Evolutionary conservation across 805 yeast genomes (phyloP), one percentile per base, ranked within the genome.

Genomic region (fission yeast (Schizosaccharomyces pombe)): DNA sequence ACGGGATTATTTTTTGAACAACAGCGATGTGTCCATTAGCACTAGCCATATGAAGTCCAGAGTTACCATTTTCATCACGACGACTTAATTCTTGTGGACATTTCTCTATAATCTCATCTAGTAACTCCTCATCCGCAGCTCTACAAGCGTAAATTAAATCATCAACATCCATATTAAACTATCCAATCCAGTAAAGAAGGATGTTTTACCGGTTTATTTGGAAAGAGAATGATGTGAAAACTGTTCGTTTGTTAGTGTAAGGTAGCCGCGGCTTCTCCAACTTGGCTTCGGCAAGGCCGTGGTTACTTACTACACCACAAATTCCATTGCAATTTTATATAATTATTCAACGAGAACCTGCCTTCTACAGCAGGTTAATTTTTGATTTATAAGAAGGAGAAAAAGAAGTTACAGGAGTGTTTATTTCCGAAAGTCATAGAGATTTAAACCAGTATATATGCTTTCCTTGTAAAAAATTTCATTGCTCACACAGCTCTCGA

Each of bases 41-140:
- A 26, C 93, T 79, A 0, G 97, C 96, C 87, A 85, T 84, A 64
- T 91, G 99, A 53, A 91, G 68, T 5, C 94, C 82, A 0, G 95
- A 84, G 54, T 83, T 76, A 40, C 72, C 65, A 14, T 56, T 54
- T 6, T 51, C 56, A 16, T 60, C 58, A 9, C 55, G 5, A 29
- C 24, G 31, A 5, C 32, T 34, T n/a, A 54, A 60, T 30, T 61
- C 58, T 11, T 55, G 54, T n/a, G 47, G 40, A 55, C 63, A 70
- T 54, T 75, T 76, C 16, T 74, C 70, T 9, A 28, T 19, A 22
- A 37, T 19, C 24, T 52, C 47, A 22, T 28, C 31, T 61, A 91
- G 82, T 43, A 83, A 76, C 57, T 81, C 94, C 49, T 85, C 65
- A 61, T 89, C 97, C 5, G 96, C 96, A 32, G 73, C 79, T 64